Evolutionary conservation across 2,329 filamentous ascomycete species (phyloP), one percentile per base, ranked within the genome.

Genomic region (Cytospora piceicola): DNA sequence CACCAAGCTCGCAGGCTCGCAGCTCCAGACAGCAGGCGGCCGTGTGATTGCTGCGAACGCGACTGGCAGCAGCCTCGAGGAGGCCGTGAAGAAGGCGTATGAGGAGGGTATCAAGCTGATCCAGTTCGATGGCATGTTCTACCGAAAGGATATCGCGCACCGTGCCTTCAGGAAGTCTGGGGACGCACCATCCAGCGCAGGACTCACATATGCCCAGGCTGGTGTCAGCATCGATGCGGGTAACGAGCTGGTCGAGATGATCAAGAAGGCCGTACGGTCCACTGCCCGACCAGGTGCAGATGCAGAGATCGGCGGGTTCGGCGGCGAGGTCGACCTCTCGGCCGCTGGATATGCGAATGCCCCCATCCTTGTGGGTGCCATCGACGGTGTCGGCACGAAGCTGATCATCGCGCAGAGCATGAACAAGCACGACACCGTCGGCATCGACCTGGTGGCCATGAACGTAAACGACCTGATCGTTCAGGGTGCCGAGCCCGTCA

Each of bases 381-480:
- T 97, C 70, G 95, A 99, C 75, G 95, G 95, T 61, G 93, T 98
- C 46, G 95, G 94, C 67, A 98, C 94, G 58, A 98, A 98, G 82
- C 89, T 98, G 72, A 96, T 96, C 84, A 92, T 99, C 73, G 95
- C 95, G 0, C 94, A 97, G 76, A 87, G 88, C 15, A 91, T 96
- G 81, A 85, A 88, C 72, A 93, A 96, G 79, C 95, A 97, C 79
- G 89, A 94, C 77, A 97, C 94, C 3, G 94, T 99, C 14, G 95
- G 95, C 67, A 93, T 99, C 72, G 95, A 99, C 76, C 86, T 99
- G 42, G 95, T 99, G 4, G 95, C 95, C 71, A 98, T 98, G 94
- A 98, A 97, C 77, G 95, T 98, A 75, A 99, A 99, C 77, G 95
- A 99, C 74, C 85, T 99, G 0, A 90, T 99, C 60, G 95, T 98